These are phyloP conservation scores for Nitzschia sp. DNA, from an alignment of 108 stramenopile genomes.

Conservation along the genomic window DNA sequence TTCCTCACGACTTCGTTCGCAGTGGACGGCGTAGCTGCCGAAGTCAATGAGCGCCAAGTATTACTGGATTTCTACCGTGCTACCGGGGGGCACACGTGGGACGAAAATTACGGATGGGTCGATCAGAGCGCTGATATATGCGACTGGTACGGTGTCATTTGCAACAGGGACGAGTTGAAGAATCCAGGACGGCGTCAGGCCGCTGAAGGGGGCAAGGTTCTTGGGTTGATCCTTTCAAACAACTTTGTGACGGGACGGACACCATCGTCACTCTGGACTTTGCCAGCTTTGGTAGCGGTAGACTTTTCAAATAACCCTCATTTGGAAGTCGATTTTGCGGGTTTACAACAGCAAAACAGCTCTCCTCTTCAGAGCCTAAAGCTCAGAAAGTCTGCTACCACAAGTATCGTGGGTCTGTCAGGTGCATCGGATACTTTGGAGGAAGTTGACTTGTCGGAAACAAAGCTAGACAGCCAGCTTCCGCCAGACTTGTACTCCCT, in stretches of 20 bases:
- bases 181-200: background rate
- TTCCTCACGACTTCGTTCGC: no score
- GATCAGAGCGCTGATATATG: slow-evolving; percentile 36
- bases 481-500: slow-evolving; percentile 57
- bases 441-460: slow-evolving; percentile 11
- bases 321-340: slow-evolving; percentile 23
- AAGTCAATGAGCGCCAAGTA: slow-evolving; percentile 28
- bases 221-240: slow-evolving; percentile 14
- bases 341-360: background rate
- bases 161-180: slow-evolving; percentile 5
- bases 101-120: slow-evolving; percentile 35
- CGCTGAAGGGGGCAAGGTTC: background rate
- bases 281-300: slow-evolving; percentile 10
- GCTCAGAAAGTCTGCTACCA: slow-evolving; percentile 17
- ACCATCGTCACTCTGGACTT: slow-evolving; percentile 23
- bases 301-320: slow-evolving; percentile 18
- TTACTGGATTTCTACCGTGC: slow-evolving; percentile 32
- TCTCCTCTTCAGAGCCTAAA: slow-evolving; percentile 1
- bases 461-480: slow-evolving; percentile 23
- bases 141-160: slow-evolving; percentile 34
- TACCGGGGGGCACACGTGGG: slow-evolving; percentile 37
- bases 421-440: slow-evolving; percentile 7
- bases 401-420: slow-evolving; percentile 10
- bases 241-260: slow-evolving; percentile 34
- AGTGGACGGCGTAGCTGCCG: slow-evolving; percentile 1